Conservation (phyloP, 2,329 filamentous ascomycete species). For the Colletotrichum chlorophyti region DNA sequence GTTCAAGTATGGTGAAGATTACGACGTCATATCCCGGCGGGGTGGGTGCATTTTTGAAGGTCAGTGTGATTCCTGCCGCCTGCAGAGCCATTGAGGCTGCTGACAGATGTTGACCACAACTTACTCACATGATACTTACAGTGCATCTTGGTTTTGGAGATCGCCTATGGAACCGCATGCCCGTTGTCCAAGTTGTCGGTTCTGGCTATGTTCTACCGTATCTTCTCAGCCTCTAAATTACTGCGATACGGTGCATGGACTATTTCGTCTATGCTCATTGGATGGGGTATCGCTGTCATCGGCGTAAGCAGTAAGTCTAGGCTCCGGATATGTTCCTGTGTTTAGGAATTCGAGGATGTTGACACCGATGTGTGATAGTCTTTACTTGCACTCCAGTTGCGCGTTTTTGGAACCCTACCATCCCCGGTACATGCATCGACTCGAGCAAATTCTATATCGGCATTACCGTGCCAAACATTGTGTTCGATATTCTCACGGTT, state of each 20-base stretch:
- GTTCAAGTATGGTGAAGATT: not conserved
- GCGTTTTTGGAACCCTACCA: not conserved
- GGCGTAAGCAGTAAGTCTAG: conserved; percentile 1
- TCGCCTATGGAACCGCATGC: not conserved
- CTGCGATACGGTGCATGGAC: not conserved
- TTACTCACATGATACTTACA: not conserved
- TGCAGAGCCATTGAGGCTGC: not conserved
- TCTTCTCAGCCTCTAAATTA: conserved; percentile 6
- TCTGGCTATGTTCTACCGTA: conserved; percentile 4
- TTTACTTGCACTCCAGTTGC: not conserved
- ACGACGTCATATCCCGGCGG: not conserved
- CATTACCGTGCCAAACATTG: not conserved
- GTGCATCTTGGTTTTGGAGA: not conserved
- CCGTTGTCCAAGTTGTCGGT: conserved; percentile 1
- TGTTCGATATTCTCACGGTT: not conserved
- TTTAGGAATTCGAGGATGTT: too few species aligned
- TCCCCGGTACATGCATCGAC: not conserved
- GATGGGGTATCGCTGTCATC: not conserved
- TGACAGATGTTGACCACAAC: not conserved
- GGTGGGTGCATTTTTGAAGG: not conserved
- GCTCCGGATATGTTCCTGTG: too few species aligned
- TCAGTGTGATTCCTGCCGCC: not conserved
- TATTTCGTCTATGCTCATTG: not conserved
- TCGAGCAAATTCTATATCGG: conserved; percentile 5
- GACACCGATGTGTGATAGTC: too few species aligned